phyloP scores from a whole-genome alignment of 805 yeast genomes.

The Pichia cephalocereana region DNA sequence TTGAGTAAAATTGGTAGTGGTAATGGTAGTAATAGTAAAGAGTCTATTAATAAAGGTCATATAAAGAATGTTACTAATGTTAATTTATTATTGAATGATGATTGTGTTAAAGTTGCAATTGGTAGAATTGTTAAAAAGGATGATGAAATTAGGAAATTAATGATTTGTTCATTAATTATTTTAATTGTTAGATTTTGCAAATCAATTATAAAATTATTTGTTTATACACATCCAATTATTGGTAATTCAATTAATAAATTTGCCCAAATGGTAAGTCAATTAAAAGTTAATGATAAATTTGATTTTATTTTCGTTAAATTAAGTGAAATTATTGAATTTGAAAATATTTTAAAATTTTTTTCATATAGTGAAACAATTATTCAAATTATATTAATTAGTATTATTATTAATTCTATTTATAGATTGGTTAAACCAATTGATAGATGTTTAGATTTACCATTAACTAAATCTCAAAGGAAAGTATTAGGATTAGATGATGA shows the following conservation, averaged over 20 bases:
- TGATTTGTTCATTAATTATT: slow-evolving; percentile 22
- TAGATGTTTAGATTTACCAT: slow-evolving; percentile 42
- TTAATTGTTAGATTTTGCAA: slow-evolving; percentile 24
- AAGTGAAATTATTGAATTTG: not conserved
- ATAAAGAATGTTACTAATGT: not conserved
- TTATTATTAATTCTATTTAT: slow-evolving; percentile 8
- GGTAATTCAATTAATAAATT: not conserved
- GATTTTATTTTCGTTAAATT: not conserved
- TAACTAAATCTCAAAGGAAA: slow-evolving; percentile 35
- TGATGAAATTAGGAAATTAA: slow-evolving; percentile 25
- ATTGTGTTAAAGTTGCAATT: slow-evolving; percentile 32
- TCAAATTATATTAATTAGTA: not conserved
- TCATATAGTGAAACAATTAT: not conserved
- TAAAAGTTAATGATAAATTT: too few species aligned
- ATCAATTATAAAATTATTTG: slow-evolving; percentile 16
- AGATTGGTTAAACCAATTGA: slow-evolving; percentile 34
- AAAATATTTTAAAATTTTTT: not conserved
- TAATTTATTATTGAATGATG: not conserved
- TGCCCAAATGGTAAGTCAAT: not conserved
- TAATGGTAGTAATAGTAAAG: too few species aligned
- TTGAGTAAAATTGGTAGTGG: too few species aligned
- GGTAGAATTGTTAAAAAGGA: slow-evolving; percentile 36
- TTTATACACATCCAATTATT: slow-evolving; percentile 4
- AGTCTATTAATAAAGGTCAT: not conserved
- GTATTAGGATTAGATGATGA: slow-evolving; percentile 33